Evolutionary conservation across 495 filamentous ascomycete genomes (phyloP), one percentile per base, ranked within the genome.

Genomic region (Cercophora scortea): DNA sequence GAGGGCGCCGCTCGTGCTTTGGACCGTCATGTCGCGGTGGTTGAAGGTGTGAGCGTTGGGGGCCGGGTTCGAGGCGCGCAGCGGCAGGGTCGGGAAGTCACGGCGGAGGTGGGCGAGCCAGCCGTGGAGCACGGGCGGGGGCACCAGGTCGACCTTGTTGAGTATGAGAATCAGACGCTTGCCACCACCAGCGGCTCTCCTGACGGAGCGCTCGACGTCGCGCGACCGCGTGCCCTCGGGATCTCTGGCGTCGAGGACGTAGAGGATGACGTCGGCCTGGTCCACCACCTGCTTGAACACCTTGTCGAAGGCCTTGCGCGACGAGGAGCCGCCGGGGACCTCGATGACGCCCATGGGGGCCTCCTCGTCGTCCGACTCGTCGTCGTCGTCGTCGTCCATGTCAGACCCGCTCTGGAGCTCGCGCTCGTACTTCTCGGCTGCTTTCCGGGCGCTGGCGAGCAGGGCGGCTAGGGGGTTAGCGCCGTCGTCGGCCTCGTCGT

Each of bases 141-240:
- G 92, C 33, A 96, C 78, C 34, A 97, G 80, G 64, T 97, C 92
- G 65, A 95, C 93, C 77, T 97, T 97, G 83, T 97, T 97, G 55
- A 97, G 77, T 51, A 97, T 84, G 52, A 97, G 83, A 55, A 97
- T 94, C 45, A 97, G 74, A 18, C 92, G 80, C 73, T 96, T 97
- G 16, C 82, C 82, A 39, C 90, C 90, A 11, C 74, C 76, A 8
- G 89, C 86, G 5, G 91, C 84, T 3, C 88, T 84, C 85, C 90
- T 89, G 62, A 96, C 85, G 70, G 87, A 83, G 16, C 86, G 80
- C 75, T 97, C 92, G 15, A 97, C 84, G 48, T 93, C 89, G 61
- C 84, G 86, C 2, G 92, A 97, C 47, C 92, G 80, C 25, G 92
- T 96, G 32, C 89, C 88, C 61, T 94, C 84, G 16, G 92, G 92